Percentiles rank a stretch among this genome's conserved stretches.
phyloP scores from a whole-genome alignment of 495 filamentous ascomycete genomes.

The Daldinia loculata region DNA sequence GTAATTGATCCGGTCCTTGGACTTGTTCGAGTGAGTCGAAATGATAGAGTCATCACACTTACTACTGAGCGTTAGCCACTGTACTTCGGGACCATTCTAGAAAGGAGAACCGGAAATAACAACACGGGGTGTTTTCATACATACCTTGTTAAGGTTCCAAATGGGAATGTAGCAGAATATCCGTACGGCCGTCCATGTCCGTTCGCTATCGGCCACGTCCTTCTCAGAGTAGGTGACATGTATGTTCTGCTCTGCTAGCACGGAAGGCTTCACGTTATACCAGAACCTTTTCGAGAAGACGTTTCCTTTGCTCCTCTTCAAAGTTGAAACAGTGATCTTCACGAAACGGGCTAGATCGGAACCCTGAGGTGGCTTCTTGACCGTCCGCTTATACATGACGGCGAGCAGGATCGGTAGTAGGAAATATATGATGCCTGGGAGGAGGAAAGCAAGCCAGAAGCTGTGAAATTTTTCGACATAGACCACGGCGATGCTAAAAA shows the following conservation, averaged over 20 bases:
- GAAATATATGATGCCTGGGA: slow-evolving; percentile 59
- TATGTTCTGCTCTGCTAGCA: slow-evolving; percentile 50
- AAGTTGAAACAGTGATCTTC: slow-evolving; percentile 50
- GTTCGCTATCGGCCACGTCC: slow-evolving; percentile 58
- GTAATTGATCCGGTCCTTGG: no score
- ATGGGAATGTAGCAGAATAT: slow-evolving; percentile 65
- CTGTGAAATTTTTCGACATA: slow-evolving; percentile 71
- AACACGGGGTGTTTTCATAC: not conserved
- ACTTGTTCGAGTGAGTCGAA: no score
- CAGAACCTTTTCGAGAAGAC: slow-evolving; percentile 61
- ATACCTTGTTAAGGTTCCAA: slow-evolving; percentile 41
- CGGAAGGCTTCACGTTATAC: slow-evolving; percentile 57
- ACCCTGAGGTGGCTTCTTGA: slow-evolving; percentile 51
- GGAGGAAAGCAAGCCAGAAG: slow-evolving; percentile 74
- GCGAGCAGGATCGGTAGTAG: slow-evolving; percentile 56
- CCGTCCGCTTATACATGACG: slow-evolving; percentile 52
- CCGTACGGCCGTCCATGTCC: slow-evolving; percentile 60
- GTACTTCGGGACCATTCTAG: no score
- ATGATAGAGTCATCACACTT: no score
- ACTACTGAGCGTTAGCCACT: no score
- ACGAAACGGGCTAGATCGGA: slow-evolving; percentile 53
- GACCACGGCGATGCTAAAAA: slow-evolving; percentile 71
- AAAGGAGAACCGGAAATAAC: no score
- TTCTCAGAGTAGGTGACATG: slow-evolving; percentile 57
- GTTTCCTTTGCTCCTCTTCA: slow-evolving; percentile 55